Base-by-base conservation (phyloP, 495 filamentous ascomycete species). In the Rostrohypoxylon terebratum region DNA sequence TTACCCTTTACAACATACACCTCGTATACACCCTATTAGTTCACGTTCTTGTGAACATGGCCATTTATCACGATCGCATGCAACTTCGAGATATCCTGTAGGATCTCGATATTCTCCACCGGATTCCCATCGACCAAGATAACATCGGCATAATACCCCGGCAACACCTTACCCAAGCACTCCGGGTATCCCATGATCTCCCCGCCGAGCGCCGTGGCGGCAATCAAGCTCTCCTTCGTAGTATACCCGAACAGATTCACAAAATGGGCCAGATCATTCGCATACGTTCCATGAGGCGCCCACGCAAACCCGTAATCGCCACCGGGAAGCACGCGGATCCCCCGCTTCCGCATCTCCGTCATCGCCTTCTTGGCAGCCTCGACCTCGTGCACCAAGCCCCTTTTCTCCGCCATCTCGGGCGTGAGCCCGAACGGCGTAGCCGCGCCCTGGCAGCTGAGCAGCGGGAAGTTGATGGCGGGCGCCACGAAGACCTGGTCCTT, bases 301-400 rank as follows among this genome's bases (percentile, higher is more conserved):
- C 61, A 64, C 14, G 61, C 61, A 25, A 64, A 64, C 6, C 61
- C 61, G 4, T 64, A 64, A 31, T 64, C 61, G 2, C 61, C 61
- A 0, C 61, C 61, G 11, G 61, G 61, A 13, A 64, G 61, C 14
- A 64, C 38, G 14, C 50, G 36, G 7, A 64, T 50, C 14, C 61
- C 61, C 14, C 61, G 61, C 40, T n/a, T 64, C 48, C 53, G 40
- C 13, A 64, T 50, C 48, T 64, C 61, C n/a, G 38, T 36, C 34
- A 64, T 64, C 0, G 61, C 61, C 23, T 64, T 54, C 0, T 31
- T 54, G 0, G 48, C 28, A 5, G 61, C 11, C 16, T 64, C 61
- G 21, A 64, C 61, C 36, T 64, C 61, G 48, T 64, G 48, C 34
- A 55, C 61, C 4, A 64, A 13, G 16, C 54, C 54, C 54, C 54